Evolutionary conservation across 1,284 basidiomycete genomes (phyloP).

Genomic region (Leccinum pseudoinsigne): DNA sequence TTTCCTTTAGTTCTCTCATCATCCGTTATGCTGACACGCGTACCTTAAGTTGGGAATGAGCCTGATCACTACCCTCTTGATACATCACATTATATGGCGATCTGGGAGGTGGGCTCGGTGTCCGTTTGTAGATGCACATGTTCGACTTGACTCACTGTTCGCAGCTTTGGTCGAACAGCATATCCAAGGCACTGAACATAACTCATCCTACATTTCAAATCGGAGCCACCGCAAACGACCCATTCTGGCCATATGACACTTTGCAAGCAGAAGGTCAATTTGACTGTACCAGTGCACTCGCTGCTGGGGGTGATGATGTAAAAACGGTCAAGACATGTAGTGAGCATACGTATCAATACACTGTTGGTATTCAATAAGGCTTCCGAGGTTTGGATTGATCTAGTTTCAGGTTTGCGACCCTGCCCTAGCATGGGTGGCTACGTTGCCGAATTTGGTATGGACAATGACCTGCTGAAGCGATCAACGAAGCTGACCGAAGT

Average conservation of each 20-base stretch:
- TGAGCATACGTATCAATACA: conserved; percentile 54
- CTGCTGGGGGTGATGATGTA: conserved; percentile 42
- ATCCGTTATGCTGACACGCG: background rate
- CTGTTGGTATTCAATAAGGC: conserved; percentile 31
- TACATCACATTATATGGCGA: conserved; percentile 41
- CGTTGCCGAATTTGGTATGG: conserved; percentile 42
- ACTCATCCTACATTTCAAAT: conserved; percentile 43
- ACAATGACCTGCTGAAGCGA: background rate
- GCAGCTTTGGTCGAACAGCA: conserved; percentile 48
- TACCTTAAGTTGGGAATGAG: conserved; percentile 48
- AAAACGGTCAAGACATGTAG: conserved; percentile 44
- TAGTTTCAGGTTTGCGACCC: conserved; percentile 45
- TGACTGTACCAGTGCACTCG: conserved; percentile 48
- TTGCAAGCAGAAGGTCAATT: conserved; percentile 42
- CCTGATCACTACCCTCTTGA: conserved; percentile 47
- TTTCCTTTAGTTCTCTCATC: background rate
- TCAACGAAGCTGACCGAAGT: conserved; percentile 1
- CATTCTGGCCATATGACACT: conserved; percentile 49
- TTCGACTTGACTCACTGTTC: background rate
- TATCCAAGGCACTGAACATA: conserved; percentile 39
- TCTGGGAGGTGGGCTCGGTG: conserved; percentile 41
- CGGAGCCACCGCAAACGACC: conserved; percentile 48
- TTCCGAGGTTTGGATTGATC: conserved; percentile 4
- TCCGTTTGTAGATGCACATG: background rate
- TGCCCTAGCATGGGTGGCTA: conserved; percentile 42